Base-by-base conservation (phyloP, 768 basidiomycete genomes). In the Panaeolus papilionaceus region DNA sequence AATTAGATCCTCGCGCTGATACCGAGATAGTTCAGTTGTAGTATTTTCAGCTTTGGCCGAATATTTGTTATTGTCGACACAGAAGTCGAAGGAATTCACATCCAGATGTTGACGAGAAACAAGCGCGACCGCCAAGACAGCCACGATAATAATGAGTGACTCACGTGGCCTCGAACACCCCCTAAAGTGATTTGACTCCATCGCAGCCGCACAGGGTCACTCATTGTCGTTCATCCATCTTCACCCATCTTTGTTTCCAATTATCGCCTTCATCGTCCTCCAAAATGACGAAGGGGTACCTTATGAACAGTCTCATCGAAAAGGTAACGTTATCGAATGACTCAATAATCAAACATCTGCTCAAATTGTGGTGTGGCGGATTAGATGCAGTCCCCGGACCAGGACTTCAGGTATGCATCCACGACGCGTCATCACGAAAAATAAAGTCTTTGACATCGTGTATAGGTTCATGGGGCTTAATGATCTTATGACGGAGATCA, bases 401-500 rank as follows among this genome's bases (percentile, higher is more conserved):
- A 94, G 83, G 94, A 95, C 80, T 94, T 94, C 78, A 85, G 93
- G 93, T 94, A 81, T 68, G 76, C 65, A 39, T 54, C 58, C 64
- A 67, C 65, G 69, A 74, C 77, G 75, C 76, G 76, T 77, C 68
- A 54, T 66, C 70, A 69, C 71, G 61, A 47, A 42, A 18, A 70
- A 68, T 47, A 69, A 64, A 61, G 45, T 73, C 63, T 67, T 64
- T 69, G 64, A 61, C 65, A 65, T 61, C n/a, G 47, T 23, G 37
- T 38, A n/a, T 74, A 96, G 96, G 77, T 96, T 94, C 79, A 99
- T 98, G 97, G 95, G 96, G 44, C 83, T 99, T 70, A 98, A 95
- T 71, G 97, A 99, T 79, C 80, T 99, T 71, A 92, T 94, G 87
- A 86, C 87, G 42, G 95, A 97, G 81, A 89, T 96, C 82, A 91